phyloP scores from a whole-genome alignment of 108 stramenopile species.

The Cylindrotheca fusiformis region DNA sequence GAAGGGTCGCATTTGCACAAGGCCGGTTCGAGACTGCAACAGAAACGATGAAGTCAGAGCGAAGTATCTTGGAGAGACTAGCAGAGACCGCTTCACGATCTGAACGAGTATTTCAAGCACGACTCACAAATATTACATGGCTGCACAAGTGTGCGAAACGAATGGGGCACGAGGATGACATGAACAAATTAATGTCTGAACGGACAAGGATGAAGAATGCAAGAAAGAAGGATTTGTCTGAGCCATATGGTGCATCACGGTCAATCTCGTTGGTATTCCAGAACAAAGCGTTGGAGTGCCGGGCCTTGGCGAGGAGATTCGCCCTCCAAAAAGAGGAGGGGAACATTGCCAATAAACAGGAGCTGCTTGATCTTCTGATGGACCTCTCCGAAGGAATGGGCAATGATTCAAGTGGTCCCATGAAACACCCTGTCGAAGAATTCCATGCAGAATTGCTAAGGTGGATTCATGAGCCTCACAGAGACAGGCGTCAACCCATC shows the following conservation, averaged over 20 bases:
- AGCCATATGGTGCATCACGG: neutral
- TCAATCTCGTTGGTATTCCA: conserved; percentile 18
- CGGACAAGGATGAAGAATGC: conserved; percentile 23
- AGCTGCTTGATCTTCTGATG: conserved; percentile 24
- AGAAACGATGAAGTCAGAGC: conserved; percentile 44
- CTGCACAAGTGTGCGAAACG: conserved; percentile 58
- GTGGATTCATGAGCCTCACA: conserved; percentile 21
- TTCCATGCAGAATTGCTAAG: conserved; percentile 23
- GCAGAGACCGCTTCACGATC: conserved; percentile 34
- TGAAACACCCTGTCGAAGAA: conserved; percentile 22
- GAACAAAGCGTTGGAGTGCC: conserved; percentile 36
- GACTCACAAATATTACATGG: conserved; percentile 67
- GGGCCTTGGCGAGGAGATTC: conserved; percentile 41
- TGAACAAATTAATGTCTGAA: conserved; percentile 10
- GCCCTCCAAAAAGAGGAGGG: conserved; percentile 31
- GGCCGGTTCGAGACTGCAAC: conserved; percentile 27
- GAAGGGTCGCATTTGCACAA: conserved; percentile 51
- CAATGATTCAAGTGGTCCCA: conserved; percentile 19
- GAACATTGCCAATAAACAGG: neutral
- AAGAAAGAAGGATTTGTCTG: neutral
- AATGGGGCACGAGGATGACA: conserved; percentile 42
- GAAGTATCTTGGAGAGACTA: conserved; percentile 38
- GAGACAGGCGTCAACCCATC: conserved; percentile 16
- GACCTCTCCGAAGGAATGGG: conserved; percentile 21
- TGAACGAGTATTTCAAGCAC: conserved; percentile 45